A percentile compares a stretch with the other conserved stretches of the same genome.
These are phyloP conservation scores for Lolium multiflorum DNA, from an alignment of 176 grass and related monocot genomes.

Conservation along the genomic window DNA sequence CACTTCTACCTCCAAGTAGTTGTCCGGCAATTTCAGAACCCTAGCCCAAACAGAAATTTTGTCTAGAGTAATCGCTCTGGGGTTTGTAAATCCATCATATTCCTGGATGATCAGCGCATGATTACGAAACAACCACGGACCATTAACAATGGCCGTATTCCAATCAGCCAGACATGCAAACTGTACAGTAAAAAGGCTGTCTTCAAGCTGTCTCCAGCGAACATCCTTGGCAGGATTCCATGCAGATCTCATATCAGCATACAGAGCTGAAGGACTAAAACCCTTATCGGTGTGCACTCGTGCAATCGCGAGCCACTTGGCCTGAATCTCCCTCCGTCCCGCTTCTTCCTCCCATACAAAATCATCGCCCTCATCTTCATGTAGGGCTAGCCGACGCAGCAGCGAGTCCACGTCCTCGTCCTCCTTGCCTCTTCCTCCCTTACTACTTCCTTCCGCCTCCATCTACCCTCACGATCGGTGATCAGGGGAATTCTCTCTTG, in stretches of 20 bases:
- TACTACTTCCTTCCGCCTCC: too few species aligned
- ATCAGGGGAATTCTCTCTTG: too few species aligned
- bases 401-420: too few species aligned
- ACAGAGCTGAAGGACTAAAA: not conserved
- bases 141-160: not conserved
- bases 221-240: not conserved
- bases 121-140: not conserved
- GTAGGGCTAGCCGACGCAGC: not conserved
- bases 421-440: too few species aligned
- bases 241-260: not conserved
- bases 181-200: not conserved
- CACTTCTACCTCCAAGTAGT: not conserved
- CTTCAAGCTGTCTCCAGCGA: not conserved
- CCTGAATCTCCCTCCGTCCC: accelerated
- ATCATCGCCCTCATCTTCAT: not conserved
- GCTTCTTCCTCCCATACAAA: not conserved
- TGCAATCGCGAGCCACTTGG: not conserved
- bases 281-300: not conserved
- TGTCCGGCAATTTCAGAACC: not conserved
- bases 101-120: not conserved
- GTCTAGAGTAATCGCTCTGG: not conserved
- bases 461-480: too few species aligned
- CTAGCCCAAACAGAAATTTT: not conserved
- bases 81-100: not conserved
- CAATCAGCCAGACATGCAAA: not conserved